These are phyloP conservation scores for Colletotrichum siamense DNA, from an alignment of 2,329 filamentous ascomycete species.

Conservation along the genomic window DNA sequence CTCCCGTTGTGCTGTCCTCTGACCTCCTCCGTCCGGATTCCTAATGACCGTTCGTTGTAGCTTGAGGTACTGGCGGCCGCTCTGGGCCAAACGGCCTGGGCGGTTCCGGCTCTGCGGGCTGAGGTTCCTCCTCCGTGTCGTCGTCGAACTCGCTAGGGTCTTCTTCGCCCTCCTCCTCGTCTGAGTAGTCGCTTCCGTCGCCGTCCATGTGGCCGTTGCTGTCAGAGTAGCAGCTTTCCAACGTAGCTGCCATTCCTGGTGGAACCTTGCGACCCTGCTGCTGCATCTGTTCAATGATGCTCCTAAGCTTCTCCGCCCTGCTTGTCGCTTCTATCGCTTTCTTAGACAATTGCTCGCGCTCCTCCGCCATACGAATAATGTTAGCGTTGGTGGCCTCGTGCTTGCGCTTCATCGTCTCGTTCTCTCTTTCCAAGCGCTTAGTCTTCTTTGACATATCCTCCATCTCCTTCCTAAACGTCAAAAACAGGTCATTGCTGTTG, in stretches of 20 bases:
- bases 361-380: conserved; percentile 96
- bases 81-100: conserved; percentile 54
- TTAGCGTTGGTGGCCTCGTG: conserved; percentile 94
- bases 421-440: conserved; percentile 95
- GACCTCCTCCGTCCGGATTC: conserved; percentile 20
- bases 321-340: conserved; percentile 57
- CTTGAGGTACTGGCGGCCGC: conserved; percentile 45
- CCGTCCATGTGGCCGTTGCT: conserved; percentile 53
- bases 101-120: conserved; percentile 36
- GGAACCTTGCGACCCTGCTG: conserved; percentile 83
- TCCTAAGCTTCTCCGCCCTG: conserved; percentile 91
- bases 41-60: conserved; percentile 51
- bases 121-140: conserved; percentile 58
- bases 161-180: conserved; percentile 66
- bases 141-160: conserved; percentile 71
- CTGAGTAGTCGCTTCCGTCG: conserved; percentile 69
- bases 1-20: neutral
- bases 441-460: conserved; percentile 99
- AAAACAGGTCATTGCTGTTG: conserved; percentile 96
- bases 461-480: conserved; percentile 98
- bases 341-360: conserved; percentile 83
- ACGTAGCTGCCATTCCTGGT: conserved; percentile 65
- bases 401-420: conserved; percentile 87
- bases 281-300: conserved; percentile 96
- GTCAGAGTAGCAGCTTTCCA: conserved; percentile 65